These are phyloP conservation scores for Blastobotrys elegans DNA, from an alignment of 1,139 yeast species.

Conservation along the genomic window DNA sequence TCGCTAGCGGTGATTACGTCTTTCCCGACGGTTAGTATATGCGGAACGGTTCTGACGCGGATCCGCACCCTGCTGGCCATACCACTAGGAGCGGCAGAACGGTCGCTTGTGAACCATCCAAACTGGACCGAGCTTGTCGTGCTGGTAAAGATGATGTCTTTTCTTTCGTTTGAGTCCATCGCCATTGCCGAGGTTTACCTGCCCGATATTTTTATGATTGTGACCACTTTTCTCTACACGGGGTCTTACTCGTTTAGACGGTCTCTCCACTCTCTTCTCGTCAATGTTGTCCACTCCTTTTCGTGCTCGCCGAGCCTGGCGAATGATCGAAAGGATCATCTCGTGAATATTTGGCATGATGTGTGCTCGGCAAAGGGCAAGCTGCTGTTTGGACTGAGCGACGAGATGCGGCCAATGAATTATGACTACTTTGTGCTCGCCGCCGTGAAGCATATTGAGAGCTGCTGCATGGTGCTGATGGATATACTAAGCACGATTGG, in stretches of 20 bases:
- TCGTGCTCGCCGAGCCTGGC: conserved; percentile 53
- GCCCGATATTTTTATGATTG: conserved; percentile 67
- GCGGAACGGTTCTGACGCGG: conserved; percentile 59
- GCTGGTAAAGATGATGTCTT: conserved; percentile 59
- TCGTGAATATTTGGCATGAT: conserved; percentile 51
- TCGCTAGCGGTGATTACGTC: conserved; percentile 54
- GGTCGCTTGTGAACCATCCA: conserved; percentile 47
- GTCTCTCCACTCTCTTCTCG: conserved; percentile 59
- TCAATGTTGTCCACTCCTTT: conserved; percentile 70
- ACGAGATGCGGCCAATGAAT: conserved; percentile 47
- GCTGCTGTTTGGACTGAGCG: conserved; percentile 73
- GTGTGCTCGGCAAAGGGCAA: conserved; percentile 70
- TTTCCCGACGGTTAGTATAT: conserved; percentile 66
- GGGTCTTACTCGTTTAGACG: conserved; percentile 65
- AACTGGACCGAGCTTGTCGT: conserved; percentile 71
- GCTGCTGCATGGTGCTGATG: conserved; percentile 57
- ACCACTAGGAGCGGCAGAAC: conserved; percentile 41
- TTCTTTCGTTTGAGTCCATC: conserved; percentile 68
- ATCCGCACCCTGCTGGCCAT: conserved; percentile 45
- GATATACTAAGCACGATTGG: conserved; percentile 55
- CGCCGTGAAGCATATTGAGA: conserved; percentile 54
- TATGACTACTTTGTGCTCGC: conserved; percentile 46
- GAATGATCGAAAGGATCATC: conserved; percentile 39
- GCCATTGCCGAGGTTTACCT: conserved; percentile 60
- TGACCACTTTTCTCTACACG: conserved; percentile 67